Conservation (phyloP, 1,284 basidiomycete genomes). For the Sanghuangporus weigelae region DNA sequence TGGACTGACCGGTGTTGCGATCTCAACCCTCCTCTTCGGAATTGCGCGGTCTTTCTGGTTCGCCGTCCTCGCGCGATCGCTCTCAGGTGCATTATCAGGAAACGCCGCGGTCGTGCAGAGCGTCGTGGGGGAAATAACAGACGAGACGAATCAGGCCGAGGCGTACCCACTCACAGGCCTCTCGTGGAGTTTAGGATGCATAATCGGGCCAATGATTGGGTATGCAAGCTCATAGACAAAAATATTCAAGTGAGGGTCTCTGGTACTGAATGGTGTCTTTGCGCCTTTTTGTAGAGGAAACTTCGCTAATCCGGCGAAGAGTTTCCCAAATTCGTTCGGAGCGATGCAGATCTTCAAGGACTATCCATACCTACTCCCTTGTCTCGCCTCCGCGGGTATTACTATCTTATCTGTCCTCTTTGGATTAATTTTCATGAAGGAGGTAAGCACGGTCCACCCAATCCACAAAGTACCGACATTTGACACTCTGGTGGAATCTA, state of each 20-base stretch:
- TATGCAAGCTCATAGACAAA: neutral
- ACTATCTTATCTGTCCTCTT: conserved; percentile 17
- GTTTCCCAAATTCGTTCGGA: conserved; percentile 21
- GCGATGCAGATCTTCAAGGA: conserved; percentile 21
- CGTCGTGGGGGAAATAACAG: conserved; percentile 23
- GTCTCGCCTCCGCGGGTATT: conserved; percentile 19
- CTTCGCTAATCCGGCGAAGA: conserved; percentile 18
- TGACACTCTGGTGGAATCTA: neutral
- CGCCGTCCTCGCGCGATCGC: conserved; percentile 22
- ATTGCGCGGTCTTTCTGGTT: conserved; percentile 24
- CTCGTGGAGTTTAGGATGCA: conserved; percentile 21
- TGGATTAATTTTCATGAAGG: conserved; percentile 18
- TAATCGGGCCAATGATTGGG: conserved; percentile 20
- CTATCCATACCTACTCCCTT: conserved; percentile 26
- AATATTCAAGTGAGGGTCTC: neutral
- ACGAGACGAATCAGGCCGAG: conserved; percentile 24
- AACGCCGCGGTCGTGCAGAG: conserved; percentile 24
- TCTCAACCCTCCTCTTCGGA: conserved; percentile 26
- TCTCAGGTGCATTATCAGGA: conserved; percentile 26
- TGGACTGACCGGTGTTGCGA: conserved; percentile 26
- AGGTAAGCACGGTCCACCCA: conserved; percentile 11
- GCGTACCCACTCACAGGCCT: conserved; percentile 24
- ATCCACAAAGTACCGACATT: neutral
- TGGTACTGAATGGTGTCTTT: too few species aligned
- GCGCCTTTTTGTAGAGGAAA: conserved; percentile 8